Evolutionary conservation across 179 eudicot genomes (phyloP).

Genomic region (Beta corolliflora): DNA sequence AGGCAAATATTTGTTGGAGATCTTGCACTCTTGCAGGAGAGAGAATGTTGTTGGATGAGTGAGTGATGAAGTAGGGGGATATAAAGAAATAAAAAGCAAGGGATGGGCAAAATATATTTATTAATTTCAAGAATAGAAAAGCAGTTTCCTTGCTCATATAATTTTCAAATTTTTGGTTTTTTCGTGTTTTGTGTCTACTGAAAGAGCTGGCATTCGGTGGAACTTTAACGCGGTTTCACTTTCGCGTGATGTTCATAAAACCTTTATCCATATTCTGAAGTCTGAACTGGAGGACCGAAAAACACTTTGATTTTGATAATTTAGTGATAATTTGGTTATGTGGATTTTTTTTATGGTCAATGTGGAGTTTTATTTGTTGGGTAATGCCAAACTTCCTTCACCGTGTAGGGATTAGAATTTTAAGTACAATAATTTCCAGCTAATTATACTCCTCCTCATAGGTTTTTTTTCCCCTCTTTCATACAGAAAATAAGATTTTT

Average conservation of each 20-base stretch:
- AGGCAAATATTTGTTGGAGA: background rate
- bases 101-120: background rate
- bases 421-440: too few relatives aligned
- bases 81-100: background rate
- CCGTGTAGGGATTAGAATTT: too few relatives aligned
- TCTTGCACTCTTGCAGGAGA: background rate
- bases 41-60: background rate
- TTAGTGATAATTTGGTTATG: too few relatives aligned
- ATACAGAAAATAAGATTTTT: too few relatives aligned
- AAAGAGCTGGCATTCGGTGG: slow-evolving; percentile 18
- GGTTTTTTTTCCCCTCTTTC: too few relatives aligned
- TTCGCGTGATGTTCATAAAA: slow-evolving; percentile 13
- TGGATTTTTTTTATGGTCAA: too few relatives aligned
- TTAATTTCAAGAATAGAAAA: background rate
- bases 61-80: background rate
- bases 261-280: background rate
- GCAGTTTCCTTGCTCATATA: background rate
- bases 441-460: too few relatives aligned
- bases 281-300: too few relatives aligned
- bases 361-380: too few relatives aligned
- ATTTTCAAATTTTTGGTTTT: background rate
- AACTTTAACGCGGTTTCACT: slow-evolving; percentile 28
- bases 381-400: too few relatives aligned
- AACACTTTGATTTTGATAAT: too few relatives aligned
- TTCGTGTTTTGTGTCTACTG: background rate